These are phyloP conservation scores for Ceratorhiza oryzae-sativae DNA, from an alignment of 1,284 basidiomycete genomes.

Conservation along the genomic window DNA sequence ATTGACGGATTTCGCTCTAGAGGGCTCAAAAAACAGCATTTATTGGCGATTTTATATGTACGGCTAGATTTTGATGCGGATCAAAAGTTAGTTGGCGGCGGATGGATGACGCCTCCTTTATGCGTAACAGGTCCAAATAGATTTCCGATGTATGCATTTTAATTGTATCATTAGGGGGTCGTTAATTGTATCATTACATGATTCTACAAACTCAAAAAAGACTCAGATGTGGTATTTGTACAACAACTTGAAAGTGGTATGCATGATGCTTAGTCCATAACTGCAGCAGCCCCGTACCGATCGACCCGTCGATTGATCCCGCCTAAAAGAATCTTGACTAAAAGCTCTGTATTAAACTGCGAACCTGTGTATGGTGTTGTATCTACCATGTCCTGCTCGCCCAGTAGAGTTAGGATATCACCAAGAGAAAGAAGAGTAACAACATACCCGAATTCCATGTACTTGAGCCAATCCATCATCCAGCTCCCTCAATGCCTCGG, in stretches of 20 bases:
- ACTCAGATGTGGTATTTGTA: background rate
- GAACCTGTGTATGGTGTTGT: conserved; percentile 51
- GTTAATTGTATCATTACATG: background rate
- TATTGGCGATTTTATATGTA: background rate
- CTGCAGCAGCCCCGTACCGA: conserved; percentile 15
- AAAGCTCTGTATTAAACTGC: conserved; percentile 51
- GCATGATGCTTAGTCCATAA: background rate
- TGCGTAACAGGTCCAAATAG: too few relatives aligned
- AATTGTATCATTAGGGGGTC: background rate
- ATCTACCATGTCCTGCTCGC: conserved; percentile 57
- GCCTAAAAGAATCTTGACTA: conserved; percentile 58
- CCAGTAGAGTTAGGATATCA: background rate
- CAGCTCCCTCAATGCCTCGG: conserved; percentile 55
- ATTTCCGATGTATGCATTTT: background rate
- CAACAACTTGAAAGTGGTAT: background rate
- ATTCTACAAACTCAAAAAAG: background rate
- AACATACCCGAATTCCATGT: conserved; percentile 51
- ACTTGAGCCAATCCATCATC: conserved; percentile 57
- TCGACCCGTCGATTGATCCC: conserved; percentile 50
- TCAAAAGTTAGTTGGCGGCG: conserved; percentile 4
- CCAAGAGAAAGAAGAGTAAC: background rate
- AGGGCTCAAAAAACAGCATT: conserved; percentile 10
- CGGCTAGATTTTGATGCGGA: background rate
- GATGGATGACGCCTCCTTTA: conserved; percentile 13
- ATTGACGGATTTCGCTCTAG: background rate